These are phyloP conservation scores for Penicillium sp. DNA, from an alignment of 2,329 filamentous ascomycete genomes.

Conservation along the genomic window DNA sequence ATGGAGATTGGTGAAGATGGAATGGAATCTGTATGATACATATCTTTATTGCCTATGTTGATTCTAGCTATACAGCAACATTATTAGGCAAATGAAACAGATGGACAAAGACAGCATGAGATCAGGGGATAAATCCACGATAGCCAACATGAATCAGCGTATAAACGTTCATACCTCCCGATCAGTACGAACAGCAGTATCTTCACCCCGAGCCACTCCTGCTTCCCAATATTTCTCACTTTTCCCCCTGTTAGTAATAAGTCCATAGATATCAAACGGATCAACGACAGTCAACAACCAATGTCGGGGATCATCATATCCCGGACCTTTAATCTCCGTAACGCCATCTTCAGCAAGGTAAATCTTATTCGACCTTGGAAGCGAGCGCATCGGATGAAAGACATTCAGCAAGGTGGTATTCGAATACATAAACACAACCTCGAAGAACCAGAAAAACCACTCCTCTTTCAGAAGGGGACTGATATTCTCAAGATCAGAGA, in stretches of 20 bases:
- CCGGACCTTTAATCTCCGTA: conserved; percentile 51
- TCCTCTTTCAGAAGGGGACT: conserved; percentile 43
- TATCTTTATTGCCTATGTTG: no score
- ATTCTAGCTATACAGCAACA: neutral
- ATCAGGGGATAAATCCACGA: neutral
- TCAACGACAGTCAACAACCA: conserved; percentile 45
- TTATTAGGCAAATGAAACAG: neutral
- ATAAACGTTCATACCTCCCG: neutral
- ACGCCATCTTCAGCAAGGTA: conserved; percentile 52
- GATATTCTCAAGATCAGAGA: conserved; percentile 34
- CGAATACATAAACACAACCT: conserved; percentile 50
- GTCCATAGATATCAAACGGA: conserved; percentile 42
- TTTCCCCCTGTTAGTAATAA: conserved; percentile 36
- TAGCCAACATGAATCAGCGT: no score
- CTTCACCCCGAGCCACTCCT: neutral
- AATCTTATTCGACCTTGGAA: conserved; percentile 50
- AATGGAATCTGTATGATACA: neutral
- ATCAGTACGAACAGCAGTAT: neutral
- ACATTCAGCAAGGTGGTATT: conserved; percentile 52
- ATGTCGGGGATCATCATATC: conserved; percentile 47
- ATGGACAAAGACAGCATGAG: neutral
- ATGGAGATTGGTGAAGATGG: conserved; percentile 14
- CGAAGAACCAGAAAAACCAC: conserved; percentile 55
- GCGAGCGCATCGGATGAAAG: conserved; percentile 49
- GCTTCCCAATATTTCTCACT: conserved; percentile 42